Percentiles rank a stretch among this genome's conserved stretches.
phyloP scores from a whole-genome alignment of 2,329 filamentous ascomycete genomes.

The Alternaria triticimaculans region DNA sequence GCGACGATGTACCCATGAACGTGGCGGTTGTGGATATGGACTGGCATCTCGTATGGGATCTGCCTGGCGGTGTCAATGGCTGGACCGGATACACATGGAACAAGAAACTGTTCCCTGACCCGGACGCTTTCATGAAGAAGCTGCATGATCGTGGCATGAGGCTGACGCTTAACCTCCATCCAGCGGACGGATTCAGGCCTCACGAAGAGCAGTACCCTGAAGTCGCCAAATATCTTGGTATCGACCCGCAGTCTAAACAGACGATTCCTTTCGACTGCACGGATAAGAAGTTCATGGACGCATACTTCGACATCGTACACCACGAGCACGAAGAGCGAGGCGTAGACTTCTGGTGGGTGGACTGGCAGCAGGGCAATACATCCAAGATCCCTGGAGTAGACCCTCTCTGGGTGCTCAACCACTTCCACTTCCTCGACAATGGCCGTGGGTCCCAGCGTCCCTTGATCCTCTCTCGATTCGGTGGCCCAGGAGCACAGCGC shows the following conservation, averaged over 20 bases:
- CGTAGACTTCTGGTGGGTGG: constrained; percentile 71
- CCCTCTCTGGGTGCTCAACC: constrained; percentile 70
- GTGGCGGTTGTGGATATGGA: constrained; percentile 71
- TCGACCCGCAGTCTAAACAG: constrained; percentile 58
- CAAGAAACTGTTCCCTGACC: constrained; percentile 63
- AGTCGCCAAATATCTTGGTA: constrained; percentile 60
- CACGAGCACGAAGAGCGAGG: constrained; percentile 62
- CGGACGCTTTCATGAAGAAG: constrained; percentile 58
- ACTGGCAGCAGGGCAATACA: constrained; percentile 69
- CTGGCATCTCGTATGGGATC: constrained; percentile 63
- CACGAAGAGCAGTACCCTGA: constrained; percentile 64
- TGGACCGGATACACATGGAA: constrained; percentile 72
- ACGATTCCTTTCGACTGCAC: constrained; percentile 65
- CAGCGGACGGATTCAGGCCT: constrained; percentile 63
- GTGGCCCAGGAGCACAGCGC: constrained; percentile 67
- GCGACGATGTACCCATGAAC: constrained; percentile 61
- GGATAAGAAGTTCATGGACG: constrained; percentile 61
- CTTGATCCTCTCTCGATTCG: constrained; percentile 67
- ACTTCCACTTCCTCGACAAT: constrained; percentile 67
- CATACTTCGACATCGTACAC: constrained; percentile 65
- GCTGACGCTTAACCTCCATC: constrained; percentile 67
- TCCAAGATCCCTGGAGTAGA: constrained; percentile 65
- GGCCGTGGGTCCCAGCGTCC: constrained; percentile 52
- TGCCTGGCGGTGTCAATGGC: constrained; percentile 50
- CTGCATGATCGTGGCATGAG: constrained; percentile 62